phyloP scores from a whole-genome alignment of 495 filamentous ascomycete species.

The Aspergillus baeticus region DNA sequence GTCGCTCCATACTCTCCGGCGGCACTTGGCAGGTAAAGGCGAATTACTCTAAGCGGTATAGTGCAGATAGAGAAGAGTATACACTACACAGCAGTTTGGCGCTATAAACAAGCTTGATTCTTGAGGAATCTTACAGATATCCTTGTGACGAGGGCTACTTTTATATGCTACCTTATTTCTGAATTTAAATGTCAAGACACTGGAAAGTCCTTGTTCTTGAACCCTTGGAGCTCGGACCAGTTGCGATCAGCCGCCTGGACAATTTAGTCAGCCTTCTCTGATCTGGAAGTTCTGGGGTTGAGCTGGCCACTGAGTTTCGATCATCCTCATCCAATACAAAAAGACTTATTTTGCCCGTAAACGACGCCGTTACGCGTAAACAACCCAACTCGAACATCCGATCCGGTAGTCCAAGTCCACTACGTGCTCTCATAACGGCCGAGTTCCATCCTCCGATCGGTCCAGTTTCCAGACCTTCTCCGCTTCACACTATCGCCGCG shows the following conservation, averaged over 20 bases:
- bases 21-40: conserved; percentile 3
- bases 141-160: no score
- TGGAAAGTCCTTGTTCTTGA: not conserved
- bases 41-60: conserved; percentile 10
- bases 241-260: conserved; percentile 1
- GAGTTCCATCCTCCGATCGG: not conserved
- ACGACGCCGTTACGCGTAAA: not conserved
- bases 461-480: conserved; percentile 1
- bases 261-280: conserved; percentile 24
- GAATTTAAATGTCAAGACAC: not conserved
- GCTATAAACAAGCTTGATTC: not conserved
- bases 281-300: conserved; percentile 14
- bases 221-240: conserved; percentile 23
- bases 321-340: conserved; percentile 7
- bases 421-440: not conserved
- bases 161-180: not conserved
- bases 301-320: not conserved
- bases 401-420: not conserved
- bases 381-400: not conserved
- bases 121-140: not conserved
- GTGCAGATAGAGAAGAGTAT: not conserved
- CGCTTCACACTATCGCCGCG: not conserved
- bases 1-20: conserved; percentile 13
- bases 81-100: not conserved
- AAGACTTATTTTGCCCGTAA: not conserved